Conservation (phyloP, 176 grass and related monocot genomes). For the Eleusine coracana region DNA sequence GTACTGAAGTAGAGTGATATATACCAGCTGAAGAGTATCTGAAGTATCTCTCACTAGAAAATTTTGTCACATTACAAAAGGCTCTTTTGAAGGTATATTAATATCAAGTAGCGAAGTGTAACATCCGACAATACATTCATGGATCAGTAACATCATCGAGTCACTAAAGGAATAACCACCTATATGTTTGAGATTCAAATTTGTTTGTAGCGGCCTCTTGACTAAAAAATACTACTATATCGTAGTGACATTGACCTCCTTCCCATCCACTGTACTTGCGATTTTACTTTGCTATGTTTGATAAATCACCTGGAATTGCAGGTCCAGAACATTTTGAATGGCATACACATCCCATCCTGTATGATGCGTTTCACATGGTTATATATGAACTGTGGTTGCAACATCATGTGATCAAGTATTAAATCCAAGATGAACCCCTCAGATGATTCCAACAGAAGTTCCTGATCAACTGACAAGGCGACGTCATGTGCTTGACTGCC, state of each 20-base stretch:
- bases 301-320: slow-evolving; percentile 34
- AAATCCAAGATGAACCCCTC: slow-evolving; percentile 19
- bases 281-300: background rate
- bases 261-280: background rate
- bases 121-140: no score
- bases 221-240: background rate
- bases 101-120: background rate
- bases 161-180: background rate
- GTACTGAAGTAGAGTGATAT: slow-evolving; percentile 19
- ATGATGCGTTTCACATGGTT: slow-evolving; percentile 85
- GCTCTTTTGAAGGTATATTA: slow-evolving; percentile 47
- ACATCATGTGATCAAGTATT: slow-evolving; percentile 63
- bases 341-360: slow-evolving; percentile 64
- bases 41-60: slow-evolving; percentile 43
- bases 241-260: background rate
- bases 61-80: slow-evolving; percentile 46
- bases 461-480: slow-evolving; percentile 27
- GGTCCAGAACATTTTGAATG: slow-evolving; percentile 74
- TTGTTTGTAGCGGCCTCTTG: background rate
- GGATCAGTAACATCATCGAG: background rate
- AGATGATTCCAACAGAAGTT: slow-evolving; percentile 30
- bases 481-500: slow-evolving; percentile 42
- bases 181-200: background rate
- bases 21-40: slow-evolving; percentile 52
- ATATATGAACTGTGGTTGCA: slow-evolving; percentile 79